A percentile compares a stretch with the other conserved stretches of the same genome.
Evolutionary conservation across 2,329 filamentous ascomycete species (phyloP).

Genomic region (Trichophyton simii): DNA sequence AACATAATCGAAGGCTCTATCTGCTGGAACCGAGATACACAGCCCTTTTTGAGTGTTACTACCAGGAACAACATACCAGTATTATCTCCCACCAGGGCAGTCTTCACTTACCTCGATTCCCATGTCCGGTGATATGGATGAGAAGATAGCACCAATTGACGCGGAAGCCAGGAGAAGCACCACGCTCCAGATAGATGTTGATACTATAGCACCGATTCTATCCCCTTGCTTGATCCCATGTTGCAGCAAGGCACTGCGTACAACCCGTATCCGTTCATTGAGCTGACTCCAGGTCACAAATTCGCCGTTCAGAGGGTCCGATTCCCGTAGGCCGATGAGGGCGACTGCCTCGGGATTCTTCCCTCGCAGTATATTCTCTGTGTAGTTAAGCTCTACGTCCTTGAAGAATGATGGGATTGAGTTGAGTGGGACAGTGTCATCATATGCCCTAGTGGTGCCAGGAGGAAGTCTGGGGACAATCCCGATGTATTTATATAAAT

Average conservation of each 20-base stretch:
- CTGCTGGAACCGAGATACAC: slow-evolving; percentile 28
- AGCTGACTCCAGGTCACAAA: slow-evolving; percentile 30
- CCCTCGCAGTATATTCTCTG: slow-evolving; percentile 30
- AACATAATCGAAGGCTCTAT: slow-evolving; percentile 31
- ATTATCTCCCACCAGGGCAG: neutral
- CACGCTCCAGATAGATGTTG: slow-evolving; percentile 33
- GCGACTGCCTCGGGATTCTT: slow-evolving; percentile 26
- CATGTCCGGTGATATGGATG: slow-evolving; percentile 34
- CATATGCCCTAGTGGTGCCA: slow-evolving; percentile 25
- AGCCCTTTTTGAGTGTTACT: slow-evolving; percentile 15
- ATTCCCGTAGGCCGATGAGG: slow-evolving; percentile 31
- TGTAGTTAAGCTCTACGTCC: slow-evolving; percentile 27
- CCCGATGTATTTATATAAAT: slow-evolving; percentile 29
- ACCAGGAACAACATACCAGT: neutral
- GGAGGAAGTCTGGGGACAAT: slow-evolving; percentile 26
- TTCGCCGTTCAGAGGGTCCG: slow-evolving; percentile 25
- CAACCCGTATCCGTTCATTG: slow-evolving; percentile 27
- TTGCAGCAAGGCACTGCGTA: slow-evolving; percentile 27
- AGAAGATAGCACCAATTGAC: slow-evolving; percentile 34
- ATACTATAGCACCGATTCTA: slow-evolving; percentile 30
- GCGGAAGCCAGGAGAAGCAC: slow-evolving; percentile 32
- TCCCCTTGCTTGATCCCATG: slow-evolving; percentile 29
- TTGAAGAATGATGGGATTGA: slow-evolving; percentile 30
- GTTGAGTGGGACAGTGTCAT: slow-evolving; percentile 26
- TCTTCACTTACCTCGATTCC: slow-evolving; percentile 21